phyloP scores from a whole-genome alignment of 306 rosid genomes.

The Trifolium fragiferum region DNA sequence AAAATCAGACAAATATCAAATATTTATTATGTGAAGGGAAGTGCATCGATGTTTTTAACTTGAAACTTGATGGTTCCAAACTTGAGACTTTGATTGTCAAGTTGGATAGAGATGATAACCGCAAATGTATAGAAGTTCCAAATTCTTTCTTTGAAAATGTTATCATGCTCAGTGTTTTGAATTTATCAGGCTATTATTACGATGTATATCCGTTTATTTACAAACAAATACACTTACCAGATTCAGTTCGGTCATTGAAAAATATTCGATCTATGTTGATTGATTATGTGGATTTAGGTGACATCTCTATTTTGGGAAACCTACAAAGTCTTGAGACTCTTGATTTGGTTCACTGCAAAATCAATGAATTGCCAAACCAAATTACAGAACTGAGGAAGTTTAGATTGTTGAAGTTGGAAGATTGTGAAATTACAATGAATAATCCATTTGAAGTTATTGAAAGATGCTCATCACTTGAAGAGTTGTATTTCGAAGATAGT shows the following conservation, averaged over 20 bases:
- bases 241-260: background rate
- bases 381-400: background rate
- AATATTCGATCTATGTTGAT: background rate
- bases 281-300: fast-evolving
- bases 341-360: fast-evolving
- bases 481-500: background rate
- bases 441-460: no score
- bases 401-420: no score
- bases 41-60: background rate
- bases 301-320: conserved; percentile 20
- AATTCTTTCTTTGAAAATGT: background rate
- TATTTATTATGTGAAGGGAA: conserved; percentile 4
- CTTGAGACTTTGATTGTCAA: no score
- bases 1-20: background rate
- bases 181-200: background rate
- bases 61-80: background rate
- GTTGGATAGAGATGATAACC: fast-evolving
- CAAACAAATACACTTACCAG: no score
- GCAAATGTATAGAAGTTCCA: background rate
- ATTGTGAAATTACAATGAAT: background rate
- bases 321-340: conserved; percentile 18
- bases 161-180: background rate
- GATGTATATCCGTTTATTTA: no score
- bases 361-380: background rate
- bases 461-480: background rate